Conservation (phyloP, 495 filamentous ascomycete species). For the Aspergillus taichungensis region DNA sequence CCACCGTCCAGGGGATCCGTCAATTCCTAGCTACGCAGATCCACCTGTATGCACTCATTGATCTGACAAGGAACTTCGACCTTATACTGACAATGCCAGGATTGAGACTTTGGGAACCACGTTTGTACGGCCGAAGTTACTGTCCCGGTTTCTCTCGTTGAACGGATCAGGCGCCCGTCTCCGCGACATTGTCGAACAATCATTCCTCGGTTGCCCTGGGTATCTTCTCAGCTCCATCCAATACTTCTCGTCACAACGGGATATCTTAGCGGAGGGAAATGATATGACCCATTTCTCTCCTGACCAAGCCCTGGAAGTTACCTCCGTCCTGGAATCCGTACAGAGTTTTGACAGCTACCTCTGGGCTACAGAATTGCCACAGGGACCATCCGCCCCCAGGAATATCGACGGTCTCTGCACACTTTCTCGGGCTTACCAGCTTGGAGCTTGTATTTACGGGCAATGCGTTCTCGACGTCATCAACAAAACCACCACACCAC, state of each 20-base stretch:
- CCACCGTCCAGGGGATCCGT: constrained; percentile 14
- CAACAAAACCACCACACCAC: constrained; percentile 3
- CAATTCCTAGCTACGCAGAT: constrained; percentile 17
- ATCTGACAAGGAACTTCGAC: not conserved
- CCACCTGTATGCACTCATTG: constrained; percentile 5
- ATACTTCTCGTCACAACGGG: constrained; percentile 23
- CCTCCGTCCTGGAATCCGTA: constrained; percentile 14
- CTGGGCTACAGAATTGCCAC: constrained; percentile 27
- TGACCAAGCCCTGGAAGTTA: constrained; percentile 8
- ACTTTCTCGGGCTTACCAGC: constrained; percentile 21
- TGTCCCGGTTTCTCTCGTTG: constrained; percentile 16
- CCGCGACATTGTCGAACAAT: constrained; percentile 26
- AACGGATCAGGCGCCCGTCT: constrained; percentile 7
- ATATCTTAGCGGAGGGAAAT: constrained; percentile 14
- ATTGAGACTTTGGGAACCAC: constrained; percentile 36
- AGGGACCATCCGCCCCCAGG: constrained; percentile 20
- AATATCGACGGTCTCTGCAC: constrained; percentile 13
- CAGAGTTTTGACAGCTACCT: constrained; percentile 25
- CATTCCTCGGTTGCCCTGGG: constrained; percentile 34
- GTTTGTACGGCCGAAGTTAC: constrained; percentile 32
- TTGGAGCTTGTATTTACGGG: constrained; percentile 25
- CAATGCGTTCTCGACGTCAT: constrained; percentile 24
- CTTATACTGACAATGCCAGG: constrained; percentile 12
- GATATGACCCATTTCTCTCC: not conserved
- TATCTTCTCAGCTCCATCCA: constrained; percentile 28